Conservation (phyloP, 2,329 filamentous ascomycete genomes). For the Lecanicillium sp. region DNA sequence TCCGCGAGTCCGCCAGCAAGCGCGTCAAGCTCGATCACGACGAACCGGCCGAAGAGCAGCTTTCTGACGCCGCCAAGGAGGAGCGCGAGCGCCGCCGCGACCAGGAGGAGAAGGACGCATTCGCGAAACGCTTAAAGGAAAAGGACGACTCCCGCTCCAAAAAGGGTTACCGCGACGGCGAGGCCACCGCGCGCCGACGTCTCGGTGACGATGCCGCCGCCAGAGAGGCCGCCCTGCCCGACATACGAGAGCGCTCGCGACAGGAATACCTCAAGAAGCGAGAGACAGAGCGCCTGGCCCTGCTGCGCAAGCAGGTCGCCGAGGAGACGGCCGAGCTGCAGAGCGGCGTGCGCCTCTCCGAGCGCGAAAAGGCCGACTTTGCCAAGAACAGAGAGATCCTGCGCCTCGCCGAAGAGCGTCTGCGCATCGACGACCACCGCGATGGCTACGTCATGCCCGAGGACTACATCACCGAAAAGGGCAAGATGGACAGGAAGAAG, state of each 20-base stretch:
- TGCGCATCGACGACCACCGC: constrained; percentile 82
- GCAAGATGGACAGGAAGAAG: constrained; percentile 77
- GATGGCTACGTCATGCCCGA: constrained; percentile 93
- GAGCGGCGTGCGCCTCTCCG: constrained; percentile 67
- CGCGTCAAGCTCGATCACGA: constrained; percentile 59
- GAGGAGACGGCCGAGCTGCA: constrained; percentile 80
- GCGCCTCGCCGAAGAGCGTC: constrained; percentile 73
- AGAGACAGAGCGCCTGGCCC: constrained; percentile 74
- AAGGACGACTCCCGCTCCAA: constrained; percentile 67
- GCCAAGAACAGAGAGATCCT: constrained; percentile 79
- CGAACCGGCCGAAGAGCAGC: constrained; percentile 37
- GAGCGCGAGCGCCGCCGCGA: constrained; percentile 59
- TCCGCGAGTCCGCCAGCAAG: constrained; percentile 65
- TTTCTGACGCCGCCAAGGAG: constrained; percentile 54
- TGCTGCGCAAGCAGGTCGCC: constrained; percentile 84
- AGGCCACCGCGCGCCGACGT: constrained; percentile 50
- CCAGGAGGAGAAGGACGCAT: constrained; percentile 69
- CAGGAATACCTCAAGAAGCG: constrained; percentile 93
- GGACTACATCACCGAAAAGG: constrained; percentile 91
- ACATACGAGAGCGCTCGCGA: constrained; percentile 75
- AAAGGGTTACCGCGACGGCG: constrained; percentile 55
- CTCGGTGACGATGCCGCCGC: constrained; percentile 52
- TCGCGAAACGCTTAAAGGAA: constrained; percentile 66
- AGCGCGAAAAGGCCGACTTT: constrained; percentile 80
- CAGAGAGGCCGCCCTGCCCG: constrained; percentile 66